These are phyloP conservation scores for Tarenaya hassleriana DNA, from an alignment of 345 rosid genomes.

Conservation along the genomic window DNA sequence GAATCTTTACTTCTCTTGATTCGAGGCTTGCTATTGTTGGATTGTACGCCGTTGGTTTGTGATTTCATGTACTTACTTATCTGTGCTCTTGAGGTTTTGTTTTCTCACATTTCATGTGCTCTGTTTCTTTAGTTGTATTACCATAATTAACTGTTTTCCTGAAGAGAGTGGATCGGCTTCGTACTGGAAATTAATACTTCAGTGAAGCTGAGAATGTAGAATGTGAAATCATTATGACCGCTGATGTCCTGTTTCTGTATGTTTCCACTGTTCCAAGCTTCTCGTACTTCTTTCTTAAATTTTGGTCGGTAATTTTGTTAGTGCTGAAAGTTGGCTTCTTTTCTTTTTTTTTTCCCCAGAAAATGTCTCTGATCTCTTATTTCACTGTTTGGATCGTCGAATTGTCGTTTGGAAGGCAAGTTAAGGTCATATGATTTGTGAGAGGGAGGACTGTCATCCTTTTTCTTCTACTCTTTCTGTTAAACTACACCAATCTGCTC, in stretches of 20 bases:
- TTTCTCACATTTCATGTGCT: slow-evolving; percentile 4
- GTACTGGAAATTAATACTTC: not conserved
- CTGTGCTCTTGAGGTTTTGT: not conserved
- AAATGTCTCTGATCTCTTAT: slow-evolving; percentile 2
- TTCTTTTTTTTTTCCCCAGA: slow-evolving; percentile 14
- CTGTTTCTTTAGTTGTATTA: slow-evolving; percentile 16
- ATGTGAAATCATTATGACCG: not conserved
- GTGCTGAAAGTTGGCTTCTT: not conserved
- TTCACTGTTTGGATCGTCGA: not conserved
- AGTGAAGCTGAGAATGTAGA: slow-evolving; percentile 11
- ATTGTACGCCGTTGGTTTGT: too few relatives aligned
- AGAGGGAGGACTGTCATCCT: slow-evolving; percentile 30
- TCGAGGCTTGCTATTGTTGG: too few relatives aligned
- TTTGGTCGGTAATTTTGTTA: not conserved
- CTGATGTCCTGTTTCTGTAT: slow-evolving; percentile 4
- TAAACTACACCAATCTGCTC: too few relatives aligned
- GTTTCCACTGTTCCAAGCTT: not conserved
- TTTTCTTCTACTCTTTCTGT: too few relatives aligned
- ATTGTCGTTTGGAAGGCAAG: not conserved
- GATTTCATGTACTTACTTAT: too few relatives aligned
- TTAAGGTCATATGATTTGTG: slow-evolving; percentile 30
- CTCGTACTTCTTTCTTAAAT: not conserved
- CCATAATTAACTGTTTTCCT: not conserved
- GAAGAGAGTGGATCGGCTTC: not conserved
- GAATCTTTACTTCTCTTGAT: too few relatives aligned